phyloP scores from a whole-genome alignment of 2,329 filamentous ascomycete species.

The Mycosphaerella sp. region DNA sequence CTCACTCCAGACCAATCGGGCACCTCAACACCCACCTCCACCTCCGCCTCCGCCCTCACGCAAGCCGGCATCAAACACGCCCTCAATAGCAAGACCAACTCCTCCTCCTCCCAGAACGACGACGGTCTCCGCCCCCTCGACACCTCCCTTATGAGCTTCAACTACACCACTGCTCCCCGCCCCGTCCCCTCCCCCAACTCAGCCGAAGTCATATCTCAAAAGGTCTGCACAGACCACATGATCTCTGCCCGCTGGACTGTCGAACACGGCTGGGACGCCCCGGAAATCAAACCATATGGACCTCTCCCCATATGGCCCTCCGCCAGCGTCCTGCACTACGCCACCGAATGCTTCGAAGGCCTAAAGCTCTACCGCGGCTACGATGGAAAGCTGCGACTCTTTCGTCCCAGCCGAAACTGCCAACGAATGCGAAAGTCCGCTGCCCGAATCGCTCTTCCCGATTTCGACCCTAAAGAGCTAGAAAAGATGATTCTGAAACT shows the following conservation, averaged over 20 bases:
- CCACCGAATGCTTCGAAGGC: conserved; percentile 86
- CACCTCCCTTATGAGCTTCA: conserved; percentile 40
- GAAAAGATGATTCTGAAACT: conserved; percentile 68
- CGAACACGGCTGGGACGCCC: conserved; percentile 63
- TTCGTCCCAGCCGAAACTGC: conserved; percentile 70
- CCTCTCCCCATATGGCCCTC: conserved; percentile 73
- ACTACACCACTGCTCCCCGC: conserved; percentile 39
- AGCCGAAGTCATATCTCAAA: conserved; percentile 36
- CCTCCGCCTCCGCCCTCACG: conserved; percentile 33
- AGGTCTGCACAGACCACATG: conserved; percentile 77
- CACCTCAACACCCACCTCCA: conserved; percentile 33
- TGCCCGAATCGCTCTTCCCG: conserved; percentile 65
- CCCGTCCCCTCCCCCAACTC: conserved; percentile 39
- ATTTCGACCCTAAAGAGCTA: conserved; percentile 64
- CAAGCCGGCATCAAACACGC: conserved; percentile 36
- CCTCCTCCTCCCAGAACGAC: background rate
- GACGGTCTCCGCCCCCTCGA: conserved; percentile 37
- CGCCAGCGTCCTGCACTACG: conserved; percentile 77
- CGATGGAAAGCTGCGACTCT: conserved; percentile 67
- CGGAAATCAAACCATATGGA: conserved; percentile 70
- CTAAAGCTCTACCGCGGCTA: conserved; percentile 65
- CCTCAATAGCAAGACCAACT: conserved; percentile 9
- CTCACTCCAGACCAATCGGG: conserved; percentile 34
- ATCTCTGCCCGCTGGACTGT: conserved; percentile 64
- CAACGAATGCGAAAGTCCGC: conserved; percentile 53